phyloP scores from a whole-genome alignment of 2,329 filamentous ascomycete species.

The Colletotrichum endophyticum region DNA sequence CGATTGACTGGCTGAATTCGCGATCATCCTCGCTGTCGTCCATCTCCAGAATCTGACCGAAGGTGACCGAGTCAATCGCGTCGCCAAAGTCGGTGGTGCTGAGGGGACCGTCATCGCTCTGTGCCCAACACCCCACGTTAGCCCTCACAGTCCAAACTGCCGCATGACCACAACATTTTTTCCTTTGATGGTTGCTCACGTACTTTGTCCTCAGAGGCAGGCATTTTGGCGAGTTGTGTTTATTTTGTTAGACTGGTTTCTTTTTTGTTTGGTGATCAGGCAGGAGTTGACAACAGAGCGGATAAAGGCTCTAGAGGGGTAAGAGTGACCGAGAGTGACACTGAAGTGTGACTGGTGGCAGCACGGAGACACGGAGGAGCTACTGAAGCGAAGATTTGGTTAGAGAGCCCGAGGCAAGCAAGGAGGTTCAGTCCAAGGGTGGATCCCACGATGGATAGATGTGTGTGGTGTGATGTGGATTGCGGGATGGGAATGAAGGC shows the following conservation, averaged over 20 bases:
- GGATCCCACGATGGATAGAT: slow-evolving; percentile 16
- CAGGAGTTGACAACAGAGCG: not conserved
- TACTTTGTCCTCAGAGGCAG: slow-evolving; percentile 35
- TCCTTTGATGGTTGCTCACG: slow-evolving; percentile 24
- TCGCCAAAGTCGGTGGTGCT: slow-evolving; percentile 62
- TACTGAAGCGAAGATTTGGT: slow-evolving; percentile 13
- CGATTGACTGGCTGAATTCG: slow-evolving; percentile 89
- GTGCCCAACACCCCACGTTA: slow-evolving; percentile 14
- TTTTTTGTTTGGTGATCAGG: not conserved
- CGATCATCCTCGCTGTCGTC: slow-evolving; percentile 86
- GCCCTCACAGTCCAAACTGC: slow-evolving; percentile 19
- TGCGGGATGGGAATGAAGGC: not conserved
- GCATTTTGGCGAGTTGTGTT: slow-evolving; percentile 14
- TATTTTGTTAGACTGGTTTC: not conserved
- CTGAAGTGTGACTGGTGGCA: not conserved
- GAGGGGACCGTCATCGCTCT: slow-evolving; percentile 27
- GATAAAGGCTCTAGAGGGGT: not conserved
- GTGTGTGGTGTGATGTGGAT: not conserved
- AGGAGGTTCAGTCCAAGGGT: slow-evolving; percentile 9
- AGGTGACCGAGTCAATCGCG: slow-evolving; percentile 79
- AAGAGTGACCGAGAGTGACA: not conserved
- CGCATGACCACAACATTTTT: slow-evolving; percentile 29
- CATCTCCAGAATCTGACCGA: slow-evolving; percentile 98
- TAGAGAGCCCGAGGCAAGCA: slow-evolving; percentile 2
- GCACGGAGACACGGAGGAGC: slow-evolving; percentile 12